Evolutionary conservation across 2,329 filamentous ascomycete genomes (phyloP).

Genomic region (Alternaria tenuissima): DNA sequence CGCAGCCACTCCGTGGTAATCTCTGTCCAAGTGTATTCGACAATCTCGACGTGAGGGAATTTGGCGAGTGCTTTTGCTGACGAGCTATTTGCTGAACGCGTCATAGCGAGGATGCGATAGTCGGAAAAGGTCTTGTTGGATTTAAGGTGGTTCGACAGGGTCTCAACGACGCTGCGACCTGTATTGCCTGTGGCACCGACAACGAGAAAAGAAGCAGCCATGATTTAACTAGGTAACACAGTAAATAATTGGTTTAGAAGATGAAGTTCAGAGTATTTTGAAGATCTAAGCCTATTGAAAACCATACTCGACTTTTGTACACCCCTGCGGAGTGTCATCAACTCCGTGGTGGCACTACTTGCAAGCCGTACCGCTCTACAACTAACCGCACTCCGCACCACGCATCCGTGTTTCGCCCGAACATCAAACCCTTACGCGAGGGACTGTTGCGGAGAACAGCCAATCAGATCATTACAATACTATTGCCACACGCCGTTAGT

Average conservation of each 20-base stretch:
- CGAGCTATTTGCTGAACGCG: conserved; percentile 17
- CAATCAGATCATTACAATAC: background rate
- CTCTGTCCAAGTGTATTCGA: conserved; percentile 21
- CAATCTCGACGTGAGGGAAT: conserved; percentile 21
- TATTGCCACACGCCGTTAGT: background rate
- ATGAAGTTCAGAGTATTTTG: background rate
- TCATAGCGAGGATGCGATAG: conserved; percentile 26
- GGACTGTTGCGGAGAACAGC: background rate
- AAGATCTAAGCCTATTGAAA: background rate
- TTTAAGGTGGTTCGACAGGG: conserved; percentile 21
- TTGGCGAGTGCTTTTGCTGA: conserved; percentile 20
- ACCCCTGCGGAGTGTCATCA: background rate
- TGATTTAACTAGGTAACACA: background rate
- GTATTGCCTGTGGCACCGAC: conserved; percentile 31
- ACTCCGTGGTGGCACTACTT: background rate
- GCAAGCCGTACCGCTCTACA: background rate
- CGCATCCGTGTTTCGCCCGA: background rate
- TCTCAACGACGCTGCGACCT: conserved; percentile 16
- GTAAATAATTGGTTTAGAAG: background rate
- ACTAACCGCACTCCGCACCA: too few species aligned
- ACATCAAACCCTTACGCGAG: background rate
- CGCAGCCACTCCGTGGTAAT: conserved; percentile 25
- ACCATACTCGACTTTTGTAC: background rate
- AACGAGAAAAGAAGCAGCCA: conserved; percentile 20
- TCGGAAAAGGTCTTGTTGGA: conserved; percentile 7